Conservation (phyloP, 2,329 filamentous ascomycete species). For the Didymellaceae sp. region DNA sequence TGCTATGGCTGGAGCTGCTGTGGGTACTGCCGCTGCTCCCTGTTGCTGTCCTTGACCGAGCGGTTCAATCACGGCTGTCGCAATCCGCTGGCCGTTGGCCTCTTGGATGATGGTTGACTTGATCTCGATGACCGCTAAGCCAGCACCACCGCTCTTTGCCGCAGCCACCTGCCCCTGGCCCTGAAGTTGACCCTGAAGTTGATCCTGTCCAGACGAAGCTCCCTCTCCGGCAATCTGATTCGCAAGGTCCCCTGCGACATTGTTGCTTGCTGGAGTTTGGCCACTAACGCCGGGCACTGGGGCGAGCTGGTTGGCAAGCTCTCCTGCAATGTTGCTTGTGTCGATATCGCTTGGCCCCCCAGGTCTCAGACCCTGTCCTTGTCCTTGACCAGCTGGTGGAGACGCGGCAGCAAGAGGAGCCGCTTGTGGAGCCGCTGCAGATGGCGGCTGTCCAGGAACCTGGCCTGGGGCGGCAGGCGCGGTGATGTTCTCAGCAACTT, state of each 20-base stretch:
- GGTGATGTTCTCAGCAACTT: slow-evolving; percentile 25
- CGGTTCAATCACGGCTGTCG: slow-evolving; percentile 17
- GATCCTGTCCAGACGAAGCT: not conserved
- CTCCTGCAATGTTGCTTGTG: slow-evolving; percentile 21
- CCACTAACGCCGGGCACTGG: slow-evolving; percentile 13
- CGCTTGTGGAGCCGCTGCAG: not conserved
- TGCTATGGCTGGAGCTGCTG: slow-evolving; percentile 3
- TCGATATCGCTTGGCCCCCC: slow-evolving; percentile 14
- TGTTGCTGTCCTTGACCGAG: slow-evolving; percentile 16
- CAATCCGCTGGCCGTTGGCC: slow-evolving; percentile 17
- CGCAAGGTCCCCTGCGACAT: slow-evolving; percentile 11
- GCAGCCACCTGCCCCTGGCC: slow-evolving; percentile 19
- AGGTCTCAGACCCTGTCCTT: slow-evolving; percentile 5
- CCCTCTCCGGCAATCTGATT: slow-evolving; percentile 13
- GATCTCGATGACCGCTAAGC: slow-evolving; percentile 15
- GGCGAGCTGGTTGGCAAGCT: slow-evolving; percentile 29
- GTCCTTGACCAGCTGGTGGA: slow-evolving; percentile 6
- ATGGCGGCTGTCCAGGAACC: slow-evolving; percentile 1
- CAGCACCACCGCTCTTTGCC: slow-evolving; percentile 7
- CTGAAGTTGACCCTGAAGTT: slow-evolving; percentile 7
- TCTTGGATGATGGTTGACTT: slow-evolving; percentile 22
- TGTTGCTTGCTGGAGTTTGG: slow-evolving; percentile 11
- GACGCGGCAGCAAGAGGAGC: slow-evolving; percentile 1
- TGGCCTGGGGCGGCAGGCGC: slow-evolving; percentile 16
- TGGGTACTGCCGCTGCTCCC: slow-evolving; percentile 10